These are phyloP conservation scores for Orbilia blumenaviensis DNA, from an alignment of 2,329 filamentous ascomycete genomes.

Conservation along the genomic window DNA sequence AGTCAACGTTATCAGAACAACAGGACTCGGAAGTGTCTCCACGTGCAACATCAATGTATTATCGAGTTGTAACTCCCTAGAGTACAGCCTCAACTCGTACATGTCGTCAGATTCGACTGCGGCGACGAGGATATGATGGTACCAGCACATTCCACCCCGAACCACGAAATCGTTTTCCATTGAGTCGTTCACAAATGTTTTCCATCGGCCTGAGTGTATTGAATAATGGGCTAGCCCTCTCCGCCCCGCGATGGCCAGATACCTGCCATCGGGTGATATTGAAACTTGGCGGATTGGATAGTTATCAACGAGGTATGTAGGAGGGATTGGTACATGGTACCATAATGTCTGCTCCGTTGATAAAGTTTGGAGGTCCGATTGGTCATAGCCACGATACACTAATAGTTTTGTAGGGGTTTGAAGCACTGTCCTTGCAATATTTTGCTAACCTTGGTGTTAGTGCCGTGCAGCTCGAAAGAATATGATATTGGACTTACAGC, in stretches of 20 bases:
- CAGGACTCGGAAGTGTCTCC: slow-evolving; percentile 80
- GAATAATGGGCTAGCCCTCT: slow-evolving; percentile 95
- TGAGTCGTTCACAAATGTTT: slow-evolving; percentile 82
- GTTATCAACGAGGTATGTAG: slow-evolving; percentile 84
- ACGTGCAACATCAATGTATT: slow-evolving; percentile 76
- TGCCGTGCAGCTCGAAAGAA: too few relatives aligned
- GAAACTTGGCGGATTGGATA: slow-evolving; percentile 91
- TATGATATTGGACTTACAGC: slow-evolving; percentile 62
- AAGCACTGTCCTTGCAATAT: slow-evolving; percentile 85
- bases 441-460: slow-evolving; percentile 66
- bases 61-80: slow-evolving; percentile 81
- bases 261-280: slow-evolving; percentile 89
- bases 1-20: slow-evolving; percentile 87
- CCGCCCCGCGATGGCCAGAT: slow-evolving; percentile 93
- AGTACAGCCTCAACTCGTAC: slow-evolving; percentile 90
- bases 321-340: slow-evolving; percentile 88
- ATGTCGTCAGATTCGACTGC: slow-evolving; percentile 86
- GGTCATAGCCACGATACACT: slow-evolving; percentile 91
- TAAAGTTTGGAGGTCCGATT: slow-evolving; percentile 88
- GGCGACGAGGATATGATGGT: slow-evolving; percentile 91
- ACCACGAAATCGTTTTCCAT: slow-evolving; percentile 92
- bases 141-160: slow-evolving; percentile 97
- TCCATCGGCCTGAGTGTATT: slow-evolving; percentile 92
- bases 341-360: slow-evolving; percentile 87
- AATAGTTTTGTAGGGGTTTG: slow-evolving; percentile 89